Base-by-base conservation (phyloP, 352 stramenopile genomes). In the Aphanomyces euteiches region DNA sequence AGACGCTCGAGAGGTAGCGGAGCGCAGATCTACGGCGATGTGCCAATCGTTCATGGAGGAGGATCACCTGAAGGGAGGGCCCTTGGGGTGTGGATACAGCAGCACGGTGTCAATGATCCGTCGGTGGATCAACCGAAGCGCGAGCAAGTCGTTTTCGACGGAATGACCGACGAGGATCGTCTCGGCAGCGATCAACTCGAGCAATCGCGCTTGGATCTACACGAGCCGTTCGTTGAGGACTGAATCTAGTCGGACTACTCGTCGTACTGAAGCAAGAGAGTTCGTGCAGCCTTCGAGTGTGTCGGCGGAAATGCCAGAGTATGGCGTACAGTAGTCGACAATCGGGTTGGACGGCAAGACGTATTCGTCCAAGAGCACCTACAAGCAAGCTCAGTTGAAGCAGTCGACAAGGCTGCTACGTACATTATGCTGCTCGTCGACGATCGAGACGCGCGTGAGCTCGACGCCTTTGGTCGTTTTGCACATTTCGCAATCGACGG, bases 401-500 rank as follows among this genome's bases (percentile, higher is more conserved):
- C 15, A 54, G 5, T 15, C 66, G 10, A 7, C 56, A 21, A 17
- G 17, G 60, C 21, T 38, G 13, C 56, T 13, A 8, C 36, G 3
- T 28, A 79, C 78, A 47, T 83, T 86, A 63, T 93, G 78, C 6
- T 71, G 78, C 15, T 85, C 67, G 48, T 95, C 84, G 7, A 95
- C 75, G 13, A 95, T 75, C 8, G 87, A 92, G 17, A 95, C 59
- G 1, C 87, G 82, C 13, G 85, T 81, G 12, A 95, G 77, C 72
- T 95, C 87, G n/a, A 90, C 75, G n/a, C 84, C 83, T 73, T 92
- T 93, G 17, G 88, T 95, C 12, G 85, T 95, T 19, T 79, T 79
- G 56, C 87, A 92, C 88, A 96, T 96, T 36, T 96, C 88, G 67
- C 88, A 96, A 71, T 96, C 88, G 39, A 96, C 63, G 34, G 85